Base-by-base conservation (phyloP, 2,329 filamentous ascomycete species). In the Alternaria postmessia region DNA sequence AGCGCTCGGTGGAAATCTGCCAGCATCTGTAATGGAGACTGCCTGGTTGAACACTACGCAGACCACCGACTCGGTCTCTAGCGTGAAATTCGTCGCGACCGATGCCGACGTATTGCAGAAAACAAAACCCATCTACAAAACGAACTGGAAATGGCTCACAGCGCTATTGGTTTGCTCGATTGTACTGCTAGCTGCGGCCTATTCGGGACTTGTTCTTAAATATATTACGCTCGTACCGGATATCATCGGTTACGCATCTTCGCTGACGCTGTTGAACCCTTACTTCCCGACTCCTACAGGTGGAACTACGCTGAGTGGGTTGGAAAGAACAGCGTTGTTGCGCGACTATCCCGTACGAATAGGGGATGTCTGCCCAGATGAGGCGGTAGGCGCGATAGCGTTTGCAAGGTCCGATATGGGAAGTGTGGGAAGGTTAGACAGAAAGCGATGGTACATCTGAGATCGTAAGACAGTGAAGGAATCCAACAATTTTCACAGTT, bases 281-380 rank as follows among this genome's bases (percentile, higher is more conserved):
- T 59, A 59, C 16, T 16, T 55, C 7, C 57, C 44, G 5, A 55
- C 38, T 5, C 57, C 57, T 7, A 59, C 57, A 3, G 51, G 57
- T n/a, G 57, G 57, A 30, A 51, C 51, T 12, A 59, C 51, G 2
- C 38, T 59, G 22, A n/a, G 34, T 30, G 51, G 57, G 12, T 2
- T 76, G 73, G 56, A 61, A 68, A 47, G 60, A 65, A 8, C 54
- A 30, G 65, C 65, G 4, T 28, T 76, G 32, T 42, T 76, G 38
- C 66, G 68, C 18, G 61, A 75, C 42, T 36, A 73, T 39, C 68
- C 60, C 1, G 57, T 75, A 1, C 63, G 65, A 26, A 72, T 76
- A 51, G 72, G 70, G 12, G 73, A 76, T 54, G 73, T 76, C 0
- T 73, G 73, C 51, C 44, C 63, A 7, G 64, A 64, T 42, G 70